Conservation (phyloP, 768 basidiomycete genomes). For the Solioccasus polychromus region DNA sequence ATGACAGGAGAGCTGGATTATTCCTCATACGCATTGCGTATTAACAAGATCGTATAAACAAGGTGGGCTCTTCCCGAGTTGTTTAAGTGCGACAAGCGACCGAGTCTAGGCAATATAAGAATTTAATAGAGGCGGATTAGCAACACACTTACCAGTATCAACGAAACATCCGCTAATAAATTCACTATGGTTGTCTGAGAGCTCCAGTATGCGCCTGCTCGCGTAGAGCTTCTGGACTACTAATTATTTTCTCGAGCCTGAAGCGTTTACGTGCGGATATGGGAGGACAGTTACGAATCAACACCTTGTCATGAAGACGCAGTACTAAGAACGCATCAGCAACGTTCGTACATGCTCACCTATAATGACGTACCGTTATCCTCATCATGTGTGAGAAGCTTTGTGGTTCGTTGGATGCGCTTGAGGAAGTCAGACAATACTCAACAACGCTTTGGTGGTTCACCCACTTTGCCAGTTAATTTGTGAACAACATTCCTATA, state of each 20-base stretch:
- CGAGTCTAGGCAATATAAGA: too few species aligned
- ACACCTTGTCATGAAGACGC: slow-evolving; percentile 65
- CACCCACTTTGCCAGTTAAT: slow-evolving; percentile 70
- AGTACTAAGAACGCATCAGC: slow-evolving; percentile 42
- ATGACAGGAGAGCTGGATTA: slow-evolving; percentile 1
- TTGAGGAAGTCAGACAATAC: slow-evolving; percentile 26
- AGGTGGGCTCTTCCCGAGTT: slow-evolving; percentile 16
- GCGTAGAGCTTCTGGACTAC: slow-evolving; percentile 66
- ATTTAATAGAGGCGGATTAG: too few species aligned
- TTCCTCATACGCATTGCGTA: slow-evolving; percentile 7
- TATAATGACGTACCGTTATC: slow-evolving; percentile 51
- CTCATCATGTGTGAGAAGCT: slow-evolving; percentile 76
- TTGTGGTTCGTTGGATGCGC: slow-evolving; percentile 75
- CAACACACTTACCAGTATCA: neutral
- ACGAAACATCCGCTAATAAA: neutral
- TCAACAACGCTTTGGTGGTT: neutral
- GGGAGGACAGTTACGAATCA: slow-evolving; percentile 80
- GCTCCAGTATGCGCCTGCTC: slow-evolving; percentile 32
- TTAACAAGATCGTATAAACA: slow-evolving; percentile 10
- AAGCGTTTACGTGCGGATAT: slow-evolving; percentile 79
- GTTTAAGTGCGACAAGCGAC: neutral
- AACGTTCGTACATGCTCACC: neutral
- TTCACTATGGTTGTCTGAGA: neutral
- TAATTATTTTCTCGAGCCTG: slow-evolving; percentile 61
- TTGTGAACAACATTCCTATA: slow-evolving; percentile 71